phyloP scores from a whole-genome alignment of 305 asterid species.

The Fraxinus ornus region DNA sequence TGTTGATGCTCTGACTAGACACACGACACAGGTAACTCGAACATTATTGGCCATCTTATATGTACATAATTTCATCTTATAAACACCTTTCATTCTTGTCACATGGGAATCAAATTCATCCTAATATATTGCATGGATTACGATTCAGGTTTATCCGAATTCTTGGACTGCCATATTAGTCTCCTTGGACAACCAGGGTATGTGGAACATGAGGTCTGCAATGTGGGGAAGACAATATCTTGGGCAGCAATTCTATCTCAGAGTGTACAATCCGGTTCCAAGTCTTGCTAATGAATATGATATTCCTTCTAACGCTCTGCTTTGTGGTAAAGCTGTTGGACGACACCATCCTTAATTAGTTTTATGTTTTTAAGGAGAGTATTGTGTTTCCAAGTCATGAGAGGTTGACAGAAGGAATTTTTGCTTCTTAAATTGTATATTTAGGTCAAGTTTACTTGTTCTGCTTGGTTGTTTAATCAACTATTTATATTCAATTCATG shows the following conservation, averaged over 20 bases:
- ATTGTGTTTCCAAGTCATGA: constrained; percentile 47
- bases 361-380: background rate
- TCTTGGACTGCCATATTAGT: constrained; percentile 82
- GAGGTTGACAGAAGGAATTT: constrained; percentile 45
- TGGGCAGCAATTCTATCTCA: constrained; percentile 80
- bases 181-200: constrained; percentile 91
- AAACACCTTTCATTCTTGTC: background rate
- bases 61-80: background rate
- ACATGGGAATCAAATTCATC: background rate
- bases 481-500: background rate
- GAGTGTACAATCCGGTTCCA: constrained; percentile 60
- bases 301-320: constrained; percentile 69
- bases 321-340: constrained; percentile 82
- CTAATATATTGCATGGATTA: background rate
- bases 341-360: constrained; percentile 33
- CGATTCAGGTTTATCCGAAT: constrained; percentile 70
- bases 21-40: constrained; percentile 70
- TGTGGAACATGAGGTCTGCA: constrained; percentile 96
- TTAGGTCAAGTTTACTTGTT: background rate
- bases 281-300: constrained; percentile 66
- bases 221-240: constrained; percentile 89
- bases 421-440: constrained; percentile 29
- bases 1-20: constrained; percentile 80
- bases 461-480: background rate
- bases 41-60: background rate